phyloP scores from a whole-genome alignment of 2,329 filamentous ascomycete genomes.

The Aspergillus sp. region DNA sequence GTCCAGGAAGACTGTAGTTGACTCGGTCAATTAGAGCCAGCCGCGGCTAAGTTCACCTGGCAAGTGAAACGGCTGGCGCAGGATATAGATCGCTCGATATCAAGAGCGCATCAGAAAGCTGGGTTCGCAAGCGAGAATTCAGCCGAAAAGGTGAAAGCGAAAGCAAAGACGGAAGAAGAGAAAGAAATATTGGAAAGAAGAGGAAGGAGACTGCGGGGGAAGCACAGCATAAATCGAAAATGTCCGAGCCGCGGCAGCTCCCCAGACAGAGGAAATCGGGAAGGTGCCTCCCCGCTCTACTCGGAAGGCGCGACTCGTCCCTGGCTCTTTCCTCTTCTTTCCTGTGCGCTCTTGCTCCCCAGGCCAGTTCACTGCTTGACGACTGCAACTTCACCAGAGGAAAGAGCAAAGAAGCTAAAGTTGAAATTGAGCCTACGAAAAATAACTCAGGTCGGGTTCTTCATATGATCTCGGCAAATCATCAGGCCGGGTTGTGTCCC shows the following conservation, averaged over 20 bases:
- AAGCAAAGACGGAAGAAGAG: not conserved
- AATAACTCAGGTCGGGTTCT: constrained; percentile 8
- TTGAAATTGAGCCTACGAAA: constrained; percentile 2
- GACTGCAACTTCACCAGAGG: not conserved
- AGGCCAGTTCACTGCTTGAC: not conserved
- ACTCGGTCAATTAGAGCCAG: too few relatives aligned
- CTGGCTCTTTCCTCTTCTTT: not conserved
- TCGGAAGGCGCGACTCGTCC: not conserved
- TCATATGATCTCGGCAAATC: constrained; percentile 15
- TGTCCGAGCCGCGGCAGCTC: constrained; percentile 8
- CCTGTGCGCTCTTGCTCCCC: not conserved
- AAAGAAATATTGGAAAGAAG: not conserved
- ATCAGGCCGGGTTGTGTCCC: constrained; percentile 21
- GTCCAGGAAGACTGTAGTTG: not conserved
- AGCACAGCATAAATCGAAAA: constrained; percentile 1
- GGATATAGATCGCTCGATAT: too few relatives aligned
- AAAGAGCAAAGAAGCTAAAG: constrained; percentile 3
- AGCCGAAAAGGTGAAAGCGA: not conserved
- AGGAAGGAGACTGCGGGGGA: not conserved
- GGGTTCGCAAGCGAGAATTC: not conserved
- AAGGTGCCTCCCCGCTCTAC: not conserved
- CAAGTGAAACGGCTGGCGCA: too few relatives aligned
- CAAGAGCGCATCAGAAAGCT: too few relatives aligned
- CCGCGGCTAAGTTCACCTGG: too few relatives aligned
- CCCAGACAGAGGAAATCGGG: not conserved